phyloP scores from a whole-genome alignment of 2,329 filamentous ascomycete species.

The Penicillium concentricum region DNA sequence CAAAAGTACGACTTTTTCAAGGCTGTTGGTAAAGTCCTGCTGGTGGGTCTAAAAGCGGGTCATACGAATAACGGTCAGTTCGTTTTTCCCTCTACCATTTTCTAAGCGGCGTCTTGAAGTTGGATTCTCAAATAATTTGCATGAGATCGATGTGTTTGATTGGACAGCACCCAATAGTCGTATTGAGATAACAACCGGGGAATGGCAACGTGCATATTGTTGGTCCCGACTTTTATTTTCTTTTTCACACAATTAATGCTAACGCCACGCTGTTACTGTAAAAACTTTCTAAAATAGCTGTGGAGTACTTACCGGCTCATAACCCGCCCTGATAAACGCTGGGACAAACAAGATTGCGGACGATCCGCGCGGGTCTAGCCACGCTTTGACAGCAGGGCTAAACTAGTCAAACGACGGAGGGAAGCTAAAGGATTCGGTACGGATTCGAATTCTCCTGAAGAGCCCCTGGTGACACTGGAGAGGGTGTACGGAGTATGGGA shows the following conservation, averaged over 20 bases:
- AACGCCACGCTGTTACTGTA: neutral
- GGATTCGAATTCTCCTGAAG: neutral
- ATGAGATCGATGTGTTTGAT: neutral
- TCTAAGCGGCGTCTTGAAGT: neutral
- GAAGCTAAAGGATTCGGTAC: neutral
- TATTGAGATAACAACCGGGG: neutral
- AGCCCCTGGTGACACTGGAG: neutral
- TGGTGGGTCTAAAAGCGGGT: conserved; percentile 4
- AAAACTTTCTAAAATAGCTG: neutral
- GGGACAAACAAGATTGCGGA: neutral
- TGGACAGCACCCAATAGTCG: neutral
- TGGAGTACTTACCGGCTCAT: neutral
- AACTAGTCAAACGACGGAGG: conserved; percentile 15
- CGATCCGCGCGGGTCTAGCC: conserved; percentile 1
- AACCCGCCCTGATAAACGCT: neutral
- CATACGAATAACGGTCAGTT: neutral
- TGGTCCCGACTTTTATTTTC: neutral
- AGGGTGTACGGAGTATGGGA: neutral
- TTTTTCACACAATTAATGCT: neutral
- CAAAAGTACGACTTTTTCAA: neutral
- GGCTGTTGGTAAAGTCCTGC: too few species aligned
- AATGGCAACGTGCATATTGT: neutral
- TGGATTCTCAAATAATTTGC: neutral
- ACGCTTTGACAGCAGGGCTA: conserved; percentile 7
- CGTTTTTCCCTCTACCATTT: neutral